Percentiles rank a stretch among this genome's conserved stretches.
phyloP scores from a whole-genome alignment of 805 yeast species.

The Candida krabiensis region DNA sequence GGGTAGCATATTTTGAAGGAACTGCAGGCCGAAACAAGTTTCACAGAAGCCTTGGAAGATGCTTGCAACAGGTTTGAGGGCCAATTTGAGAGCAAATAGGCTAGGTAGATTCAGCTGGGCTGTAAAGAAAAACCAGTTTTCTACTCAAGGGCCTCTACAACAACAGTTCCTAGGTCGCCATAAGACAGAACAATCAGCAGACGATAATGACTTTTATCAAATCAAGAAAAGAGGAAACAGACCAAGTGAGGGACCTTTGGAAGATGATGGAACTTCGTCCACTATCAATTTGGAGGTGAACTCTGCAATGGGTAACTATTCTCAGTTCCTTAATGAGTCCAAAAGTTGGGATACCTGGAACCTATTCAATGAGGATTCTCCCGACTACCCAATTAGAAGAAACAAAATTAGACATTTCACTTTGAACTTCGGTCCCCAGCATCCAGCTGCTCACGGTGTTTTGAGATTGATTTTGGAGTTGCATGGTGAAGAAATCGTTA shows the following conservation, averaged over 20 bases:
- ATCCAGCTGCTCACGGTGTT: constrained; percentile 95
- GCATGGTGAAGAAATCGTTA: constrained; percentile 84
- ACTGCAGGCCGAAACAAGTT: not conserved
- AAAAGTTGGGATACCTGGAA: constrained; percentile 37
- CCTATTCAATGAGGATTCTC: constrained; percentile 35
- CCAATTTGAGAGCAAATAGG: constrained; percentile 5
- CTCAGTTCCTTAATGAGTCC: constrained; percentile 34
- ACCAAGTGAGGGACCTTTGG: constrained; percentile 20
- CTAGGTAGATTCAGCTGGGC: constrained; percentile 3
- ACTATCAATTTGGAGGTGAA: constrained; percentile 33
- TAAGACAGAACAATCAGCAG: constrained; percentile 24
- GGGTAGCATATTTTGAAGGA: not conserved
- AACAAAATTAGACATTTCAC: constrained; percentile 81
- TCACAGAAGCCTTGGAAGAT: not conserved
- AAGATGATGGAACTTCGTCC: constrained; percentile 26
- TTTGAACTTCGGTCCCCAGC: constrained; percentile 90
- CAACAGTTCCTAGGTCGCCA: constrained; percentile 5
- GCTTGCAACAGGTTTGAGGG: constrained; percentile 10
- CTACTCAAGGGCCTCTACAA: constrained; percentile 2
- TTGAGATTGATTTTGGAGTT: constrained; percentile 81
- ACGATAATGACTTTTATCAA: constrained; percentile 32
- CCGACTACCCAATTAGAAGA: constrained; percentile 36
- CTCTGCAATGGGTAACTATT: constrained; percentile 43
- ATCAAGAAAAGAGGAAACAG: constrained; percentile 31
- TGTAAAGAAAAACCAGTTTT: constrained; percentile 1